These are phyloP conservation scores for Raddia guianensis DNA, from an alignment of 176 grass and related monocot species.

Conservation along the genomic window DNA sequence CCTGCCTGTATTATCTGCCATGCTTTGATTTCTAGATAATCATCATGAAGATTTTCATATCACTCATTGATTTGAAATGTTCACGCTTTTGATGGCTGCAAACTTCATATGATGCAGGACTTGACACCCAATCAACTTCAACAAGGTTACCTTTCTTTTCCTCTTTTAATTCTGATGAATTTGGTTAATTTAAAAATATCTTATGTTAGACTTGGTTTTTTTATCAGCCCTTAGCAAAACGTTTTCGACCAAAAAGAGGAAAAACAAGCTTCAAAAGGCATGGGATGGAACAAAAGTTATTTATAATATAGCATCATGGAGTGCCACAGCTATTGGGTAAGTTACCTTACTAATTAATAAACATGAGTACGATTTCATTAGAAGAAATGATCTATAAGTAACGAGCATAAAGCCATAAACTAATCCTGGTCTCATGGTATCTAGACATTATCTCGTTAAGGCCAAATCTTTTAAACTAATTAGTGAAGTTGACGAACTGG, in stretches of 20 bases:
- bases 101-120: slow-evolving; percentile 68
- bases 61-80: slow-evolving; percentile 6
- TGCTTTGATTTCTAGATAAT: slow-evolving; percentile 25
- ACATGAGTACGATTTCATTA: background rate
- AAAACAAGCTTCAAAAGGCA: slow-evolving; percentile 79
- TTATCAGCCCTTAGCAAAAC: slow-evolving; percentile 84
- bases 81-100: slow-evolving; percentile 20
- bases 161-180: slow-evolving; percentile 27
- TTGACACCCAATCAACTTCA: slow-evolving; percentile 93
- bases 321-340: slow-evolving; percentile 90
- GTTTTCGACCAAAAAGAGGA: slow-evolving; percentile 83
- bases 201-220: background rate
- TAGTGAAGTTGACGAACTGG: background rate
- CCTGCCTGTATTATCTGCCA: background rate
- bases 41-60: slow-evolving; percentile 7
- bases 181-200: background rate
- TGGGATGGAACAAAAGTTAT: slow-evolving; percentile 93
- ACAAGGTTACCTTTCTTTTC: slow-evolving; percentile 53
- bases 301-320: slow-evolving; percentile 94
- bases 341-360: background rate
- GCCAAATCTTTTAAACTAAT: background rate
- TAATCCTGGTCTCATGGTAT: background rate
- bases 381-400: background rate
- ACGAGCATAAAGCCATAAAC: background rate
- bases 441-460: background rate